Percentiles rank a stretch among this genome's conserved stretches.
These are phyloP conservation scores for Raddia guianensis DNA, from an alignment of 176 grass and related monocot genomes.

Conservation along the genomic window DNA sequence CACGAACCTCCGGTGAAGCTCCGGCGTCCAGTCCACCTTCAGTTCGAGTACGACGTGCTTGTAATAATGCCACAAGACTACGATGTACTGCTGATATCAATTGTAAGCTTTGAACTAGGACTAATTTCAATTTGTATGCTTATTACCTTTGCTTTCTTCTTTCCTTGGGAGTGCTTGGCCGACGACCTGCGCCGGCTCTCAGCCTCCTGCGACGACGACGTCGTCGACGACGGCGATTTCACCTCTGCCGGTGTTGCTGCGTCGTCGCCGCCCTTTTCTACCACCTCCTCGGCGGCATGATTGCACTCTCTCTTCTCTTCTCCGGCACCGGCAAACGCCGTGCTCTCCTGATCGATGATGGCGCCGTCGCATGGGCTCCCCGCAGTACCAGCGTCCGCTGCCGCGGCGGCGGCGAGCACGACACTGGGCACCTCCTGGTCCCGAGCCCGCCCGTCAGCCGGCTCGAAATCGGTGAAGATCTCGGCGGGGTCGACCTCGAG, in stretches of 20 bases:
- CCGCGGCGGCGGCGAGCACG: neutral
- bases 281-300: constrained; percentile 17
- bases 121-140: neutral
- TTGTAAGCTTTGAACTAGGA: neutral
- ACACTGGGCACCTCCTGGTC: constrained; percentile 44
- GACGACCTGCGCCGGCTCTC: constrained; percentile 53
- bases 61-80: neutral
- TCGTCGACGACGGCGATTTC: constrained; percentile 53
- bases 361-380: neutral
- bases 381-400: neutral
- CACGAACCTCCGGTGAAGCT: constrained; percentile 89
- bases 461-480: constrained; percentile 59
- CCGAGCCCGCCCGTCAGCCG: neutral
- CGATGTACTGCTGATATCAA: no score
- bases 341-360: neutral
- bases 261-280: neutral
- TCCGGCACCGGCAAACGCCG: neutral
- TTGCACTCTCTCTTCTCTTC: constrained; percentile 44
- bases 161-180: constrained; percentile 61
- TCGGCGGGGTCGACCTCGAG: constrained; percentile 80
- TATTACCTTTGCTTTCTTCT: constrained; percentile 88
- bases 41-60: neutral
- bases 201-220: constrained; percentile 38
- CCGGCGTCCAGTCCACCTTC: constrained; percentile 96
- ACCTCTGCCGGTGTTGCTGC: constrained; percentile 16